Conservation (phyloP, 768 basidiomycete genomes). For the Rossbeevera mucosa region DNA sequence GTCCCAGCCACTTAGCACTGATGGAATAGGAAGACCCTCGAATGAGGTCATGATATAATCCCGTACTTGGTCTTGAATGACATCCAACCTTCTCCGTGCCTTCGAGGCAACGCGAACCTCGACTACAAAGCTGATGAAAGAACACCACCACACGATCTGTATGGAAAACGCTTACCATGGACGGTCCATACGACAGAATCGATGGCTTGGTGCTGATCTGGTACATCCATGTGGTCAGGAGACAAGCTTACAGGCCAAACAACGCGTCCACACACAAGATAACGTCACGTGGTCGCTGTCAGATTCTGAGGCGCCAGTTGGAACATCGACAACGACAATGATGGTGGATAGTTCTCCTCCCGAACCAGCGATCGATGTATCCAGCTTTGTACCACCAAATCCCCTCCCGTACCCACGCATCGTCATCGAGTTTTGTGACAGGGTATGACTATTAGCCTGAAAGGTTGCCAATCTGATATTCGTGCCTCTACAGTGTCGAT, state of each 20-base stretch:
- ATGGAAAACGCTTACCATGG: slow-evolving; percentile 45
- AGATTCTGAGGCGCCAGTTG: neutral
- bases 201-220: slow-evolving; percentile 1
- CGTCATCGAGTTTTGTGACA: slow-evolving; percentile 90
- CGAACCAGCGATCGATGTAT: slow-evolving; percentile 36
- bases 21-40: slow-evolving; percentile 65
- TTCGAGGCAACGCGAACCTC: slow-evolving; percentile 74
- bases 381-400: slow-evolving; percentile 54
- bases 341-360: slow-evolving; percentile 23
- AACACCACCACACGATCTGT: neutral
- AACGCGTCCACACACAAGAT: slow-evolving; percentile 46
- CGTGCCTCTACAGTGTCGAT: slow-evolving; percentile 58
- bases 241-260: slow-evolving; percentile 33
- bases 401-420: slow-evolving; percentile 50
- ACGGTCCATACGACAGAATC: slow-evolving; percentile 52
- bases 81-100: slow-evolving; percentile 71
- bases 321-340: neutral
- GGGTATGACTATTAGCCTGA: slow-evolving; percentile 45
- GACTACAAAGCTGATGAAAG: slow-evolving; percentile 43
- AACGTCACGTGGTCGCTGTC: slow-evolving; percentile 31
- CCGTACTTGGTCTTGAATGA: slow-evolving; percentile 61
- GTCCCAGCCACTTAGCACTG: slow-evolving; percentile 74
- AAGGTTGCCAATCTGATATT: slow-evolving; percentile 2
- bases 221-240: slow-evolving; percentile 13
- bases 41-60: slow-evolving; percentile 53